Percentiles rank a stretch among this genome's conserved stretches.
Evolutionary conservation across 352 stramenopile species (phyloP).

Genomic region (Discostella stelligera): DNA sequence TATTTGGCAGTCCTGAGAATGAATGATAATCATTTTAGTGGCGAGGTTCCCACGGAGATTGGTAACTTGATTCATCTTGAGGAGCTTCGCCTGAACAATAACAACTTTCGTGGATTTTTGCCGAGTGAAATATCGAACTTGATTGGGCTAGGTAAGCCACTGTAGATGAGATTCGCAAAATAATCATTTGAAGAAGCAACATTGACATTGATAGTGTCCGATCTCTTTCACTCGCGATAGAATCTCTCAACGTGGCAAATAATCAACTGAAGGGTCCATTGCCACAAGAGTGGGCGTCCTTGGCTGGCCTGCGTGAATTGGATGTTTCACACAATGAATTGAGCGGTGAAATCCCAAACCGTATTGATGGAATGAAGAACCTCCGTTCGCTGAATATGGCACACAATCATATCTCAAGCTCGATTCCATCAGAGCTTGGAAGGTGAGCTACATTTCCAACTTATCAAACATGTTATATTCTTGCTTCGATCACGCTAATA

Average conservation of each 20-base stretch:
- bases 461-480: background rate
- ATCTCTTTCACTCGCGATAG: constrained; percentile 4
- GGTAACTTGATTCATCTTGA: constrained; percentile 35
- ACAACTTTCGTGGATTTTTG: constrained; percentile 37
- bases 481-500: constrained; percentile 2
- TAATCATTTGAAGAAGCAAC: background rate
- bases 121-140: constrained; percentile 37
- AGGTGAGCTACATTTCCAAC: constrained; percentile 1
- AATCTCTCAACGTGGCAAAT: constrained; percentile 42
- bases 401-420: constrained; percentile 41
- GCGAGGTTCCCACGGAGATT: constrained; percentile 33
- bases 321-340: constrained; percentile 44
- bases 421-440: constrained; percentile 49
- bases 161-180: background rate
- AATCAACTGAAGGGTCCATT: constrained; percentile 45
- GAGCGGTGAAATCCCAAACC: constrained; percentile 22
- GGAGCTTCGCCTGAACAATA: constrained; percentile 35
- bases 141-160: constrained; percentile 25
- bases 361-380: constrained; percentile 46
- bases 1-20: constrained; percentile 38
- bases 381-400: constrained; percentile 43
- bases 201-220: background rate
- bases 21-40: constrained; percentile 55
- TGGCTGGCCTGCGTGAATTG: constrained; percentile 35
- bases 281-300: constrained; percentile 26